Evolutionary conservation across 257 asterid genomes (phyloP).

Genomic region (Fraxinus excelsior): DNA sequence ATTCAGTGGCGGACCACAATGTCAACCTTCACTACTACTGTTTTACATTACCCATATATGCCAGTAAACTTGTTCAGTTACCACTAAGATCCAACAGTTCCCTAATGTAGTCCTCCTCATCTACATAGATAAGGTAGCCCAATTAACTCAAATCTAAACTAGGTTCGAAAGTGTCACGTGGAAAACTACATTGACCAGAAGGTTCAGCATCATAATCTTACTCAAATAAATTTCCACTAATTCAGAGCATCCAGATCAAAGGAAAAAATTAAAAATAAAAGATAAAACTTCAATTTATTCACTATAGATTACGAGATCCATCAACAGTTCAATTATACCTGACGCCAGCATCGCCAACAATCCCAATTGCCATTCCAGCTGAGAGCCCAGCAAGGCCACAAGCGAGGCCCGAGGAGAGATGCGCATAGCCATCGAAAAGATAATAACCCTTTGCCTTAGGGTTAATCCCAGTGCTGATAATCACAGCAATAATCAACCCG

Average conservation of each 20-base stretch:
- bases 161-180: background rate
- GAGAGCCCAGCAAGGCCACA: slow-evolving; percentile 88
- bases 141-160: background rate
- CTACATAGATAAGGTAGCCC: background rate
- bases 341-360: slow-evolving; percentile 87
- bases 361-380: slow-evolving; percentile 89
- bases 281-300: background rate
- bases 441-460: slow-evolving; percentile 79
- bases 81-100: background rate
- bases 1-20: background rate
- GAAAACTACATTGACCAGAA: background rate
- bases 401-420: slow-evolving; percentile 77
- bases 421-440: slow-evolving; percentile 86
- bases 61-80: background rate
- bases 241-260: background rate
- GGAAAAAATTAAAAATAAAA: background rate
- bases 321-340: slow-evolving; percentile 40
- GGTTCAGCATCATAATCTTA: background rate
- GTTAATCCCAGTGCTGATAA: slow-evolving; percentile 80
- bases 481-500: slow-evolving; percentile 81
- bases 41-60: background rate
- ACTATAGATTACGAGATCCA: background rate
- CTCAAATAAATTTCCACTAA: background rate
- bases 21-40: background rate
- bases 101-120: background rate